phyloP scores from a whole-genome alignment of 176 grass and related monocot species.

The Zizania latifolia region DNA sequence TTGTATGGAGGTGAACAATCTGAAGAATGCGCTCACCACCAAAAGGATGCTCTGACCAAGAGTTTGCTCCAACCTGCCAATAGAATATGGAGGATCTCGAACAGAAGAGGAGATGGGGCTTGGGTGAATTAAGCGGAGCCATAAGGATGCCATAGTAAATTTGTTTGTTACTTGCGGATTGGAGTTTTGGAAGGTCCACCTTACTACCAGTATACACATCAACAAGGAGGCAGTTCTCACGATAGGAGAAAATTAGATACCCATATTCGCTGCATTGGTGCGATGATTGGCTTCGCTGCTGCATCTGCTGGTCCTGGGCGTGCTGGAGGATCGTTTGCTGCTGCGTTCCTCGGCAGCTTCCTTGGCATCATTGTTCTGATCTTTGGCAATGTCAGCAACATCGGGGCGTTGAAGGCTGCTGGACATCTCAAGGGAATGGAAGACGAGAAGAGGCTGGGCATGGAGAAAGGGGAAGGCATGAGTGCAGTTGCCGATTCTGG shows the following conservation, averaged over 20 bases:
- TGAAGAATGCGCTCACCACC: not conserved
- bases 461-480: conserved; percentile 55
- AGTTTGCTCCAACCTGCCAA: conserved; percentile 5
- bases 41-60: not conserved
- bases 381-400: conserved; percentile 87
- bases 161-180: not conserved
- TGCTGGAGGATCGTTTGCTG: conserved; percentile 51
- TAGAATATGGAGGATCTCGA: not conserved
- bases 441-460: conserved; percentile 50
- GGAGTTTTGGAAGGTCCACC: conserved; percentile 17
- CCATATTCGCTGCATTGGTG: conserved; percentile 36
- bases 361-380: conserved; percentile 69
- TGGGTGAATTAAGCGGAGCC: conserved; percentile 30
- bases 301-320: conserved; percentile 61
- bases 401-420: conserved; percentile 44
- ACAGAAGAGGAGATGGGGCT: conserved; percentile 23
- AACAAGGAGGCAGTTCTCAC: conserved; percentile 3
- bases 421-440: conserved; percentile 71
- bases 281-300: conserved; percentile 59
- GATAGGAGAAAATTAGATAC: conserved; percentile 1
- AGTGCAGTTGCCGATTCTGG: conserved; percentile 37
- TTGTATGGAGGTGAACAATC: no score
- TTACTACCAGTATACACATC: conserved; percentile 29
- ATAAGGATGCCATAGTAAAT: conserved; percentile 14
- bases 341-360: conserved; percentile 68